Evolutionary conservation across 805 yeast genomes (phyloP).

Genomic region (Starmerella floris): DNA sequence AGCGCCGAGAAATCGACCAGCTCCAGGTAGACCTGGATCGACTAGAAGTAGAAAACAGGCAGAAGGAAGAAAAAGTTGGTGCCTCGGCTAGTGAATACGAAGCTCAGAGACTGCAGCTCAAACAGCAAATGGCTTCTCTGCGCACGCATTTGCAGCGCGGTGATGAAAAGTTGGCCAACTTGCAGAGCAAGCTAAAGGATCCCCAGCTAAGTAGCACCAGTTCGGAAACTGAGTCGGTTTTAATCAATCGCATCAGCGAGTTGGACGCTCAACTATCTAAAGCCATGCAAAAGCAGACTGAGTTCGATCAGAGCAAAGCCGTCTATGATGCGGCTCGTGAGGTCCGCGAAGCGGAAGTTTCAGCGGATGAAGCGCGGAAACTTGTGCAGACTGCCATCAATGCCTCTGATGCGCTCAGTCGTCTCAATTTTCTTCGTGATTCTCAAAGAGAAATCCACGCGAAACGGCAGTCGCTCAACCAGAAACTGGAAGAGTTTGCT

Average conservation of each 20-base stretch:
- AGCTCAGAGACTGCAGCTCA: slow-evolving; percentile 20
- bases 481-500: neutral
- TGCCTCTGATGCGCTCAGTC: slow-evolving; percentile 9
- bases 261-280: neutral
- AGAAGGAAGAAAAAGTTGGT: slow-evolving; percentile 25
- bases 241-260: neutral
- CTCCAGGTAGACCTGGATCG: slow-evolving; percentile 11
- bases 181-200: neutral
- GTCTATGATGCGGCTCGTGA: neutral
- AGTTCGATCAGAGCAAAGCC: neutral
- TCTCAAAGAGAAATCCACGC: neutral
- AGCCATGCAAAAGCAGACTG: neutral
- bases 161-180: neutral
- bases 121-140: slow-evolving; percentile 13
- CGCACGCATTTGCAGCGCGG: slow-evolving; percentile 9
- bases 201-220: neutral
- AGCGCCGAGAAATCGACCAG: neutral
- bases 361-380: slow-evolving; percentile 2
- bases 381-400: slow-evolving; percentile 13
- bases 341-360: slow-evolving; percentile 1
- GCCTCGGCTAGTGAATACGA: slow-evolving; percentile 20
- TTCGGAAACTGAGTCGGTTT: neutral
- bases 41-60: slow-evolving; percentile 19
- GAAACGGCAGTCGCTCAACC: neutral
- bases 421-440: slow-evolving; percentile 11